Conservation (phyloP, 2,329 filamentous ascomycete genomes). For the Ascochyta viciae-villosae region DNA sequence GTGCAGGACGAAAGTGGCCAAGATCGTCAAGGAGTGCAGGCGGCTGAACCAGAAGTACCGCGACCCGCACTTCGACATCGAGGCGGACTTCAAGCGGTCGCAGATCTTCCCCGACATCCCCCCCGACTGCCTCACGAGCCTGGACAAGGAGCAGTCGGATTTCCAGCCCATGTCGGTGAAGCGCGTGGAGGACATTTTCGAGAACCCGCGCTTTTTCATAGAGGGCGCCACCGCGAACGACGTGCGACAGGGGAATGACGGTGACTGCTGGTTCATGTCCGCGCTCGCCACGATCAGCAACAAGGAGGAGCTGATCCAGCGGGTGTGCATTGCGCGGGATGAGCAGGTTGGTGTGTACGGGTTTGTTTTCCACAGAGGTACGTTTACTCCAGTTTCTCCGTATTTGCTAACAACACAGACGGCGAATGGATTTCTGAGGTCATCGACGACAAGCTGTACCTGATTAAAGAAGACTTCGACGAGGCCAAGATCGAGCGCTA, state of each 20-base stretch:
- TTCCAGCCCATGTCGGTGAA: slow-evolving; percentile 75
- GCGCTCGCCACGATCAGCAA: slow-evolving; percentile 79
- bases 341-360: slow-evolving; percentile 81
- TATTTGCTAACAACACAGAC: slow-evolving; percentile 54
- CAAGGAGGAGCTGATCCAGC: slow-evolving; percentile 74
- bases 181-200: slow-evolving; percentile 77
- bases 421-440: slow-evolving; percentile 93
- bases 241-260: slow-evolving; percentile 77
- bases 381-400: slow-evolving; percentile 9
- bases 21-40: slow-evolving; percentile 69
- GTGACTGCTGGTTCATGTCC: slow-evolving; percentile 88
- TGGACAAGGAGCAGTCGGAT: slow-evolving; percentile 49
- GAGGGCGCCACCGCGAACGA: slow-evolving; percentile 79
- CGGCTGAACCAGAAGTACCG: slow-evolving; percentile 85
- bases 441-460: slow-evolving; percentile 87
- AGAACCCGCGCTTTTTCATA: slow-evolving; percentile 76
- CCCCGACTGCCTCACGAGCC: slow-evolving; percentile 59
- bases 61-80: slow-evolving; percentile 86
- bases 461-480: slow-evolving; percentile 83
- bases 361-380: slow-evolving; percentile 79
- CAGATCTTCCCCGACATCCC: slow-evolving; percentile 41
- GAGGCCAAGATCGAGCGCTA: slow-evolving; percentile 75
- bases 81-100: slow-evolving; percentile 70
- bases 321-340: slow-evolving; percentile 75
- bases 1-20: slow-evolving; percentile 68